phyloP scores from a whole-genome alignment of 805 yeast genomes.

The Candida arabinofermentans region DNA sequence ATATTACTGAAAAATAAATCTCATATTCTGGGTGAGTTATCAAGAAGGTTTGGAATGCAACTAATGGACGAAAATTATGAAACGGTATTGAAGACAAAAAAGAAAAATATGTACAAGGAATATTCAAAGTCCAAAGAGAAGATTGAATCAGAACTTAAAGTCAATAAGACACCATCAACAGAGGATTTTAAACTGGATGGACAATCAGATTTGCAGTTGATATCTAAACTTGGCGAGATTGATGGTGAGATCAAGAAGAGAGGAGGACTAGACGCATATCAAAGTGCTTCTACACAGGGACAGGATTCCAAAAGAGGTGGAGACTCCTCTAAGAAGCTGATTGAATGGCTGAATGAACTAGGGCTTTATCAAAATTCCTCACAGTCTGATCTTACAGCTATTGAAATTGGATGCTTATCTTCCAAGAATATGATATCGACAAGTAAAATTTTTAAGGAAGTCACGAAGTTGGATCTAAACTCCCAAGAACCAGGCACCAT shows the following conservation, averaged over 20 bases:
- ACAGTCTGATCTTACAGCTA: constrained; percentile 35
- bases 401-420: constrained; percentile 83
- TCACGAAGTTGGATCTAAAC: constrained; percentile 71
- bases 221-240: constrained; percentile 44
- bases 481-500: constrained; percentile 69
- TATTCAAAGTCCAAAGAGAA: constrained; percentile 11
- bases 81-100: constrained; percentile 8
- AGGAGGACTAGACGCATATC: constrained; percentile 82
- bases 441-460: constrained; percentile 45
- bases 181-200: constrained; percentile 11
- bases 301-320: constrained; percentile 80
- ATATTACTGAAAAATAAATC: constrained; percentile 56
- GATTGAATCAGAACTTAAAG: constrained; percentile 12
- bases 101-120: not conserved
- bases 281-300: constrained; percentile 81
- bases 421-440: constrained; percentile 65
- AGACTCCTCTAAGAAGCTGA: constrained; percentile 78
- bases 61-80: constrained; percentile 10
- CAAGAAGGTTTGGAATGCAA: constrained; percentile 2
- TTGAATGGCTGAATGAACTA: constrained; percentile 61
- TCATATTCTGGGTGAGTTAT: constrained; percentile 29
- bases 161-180: constrained; percentile 23
- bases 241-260: constrained; percentile 56
- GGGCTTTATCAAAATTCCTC: constrained; percentile 1
- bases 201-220: constrained; percentile 11